Base-by-base conservation (phyloP, 805 yeast species). In the Hanseniaspora meyeri region DNA sequence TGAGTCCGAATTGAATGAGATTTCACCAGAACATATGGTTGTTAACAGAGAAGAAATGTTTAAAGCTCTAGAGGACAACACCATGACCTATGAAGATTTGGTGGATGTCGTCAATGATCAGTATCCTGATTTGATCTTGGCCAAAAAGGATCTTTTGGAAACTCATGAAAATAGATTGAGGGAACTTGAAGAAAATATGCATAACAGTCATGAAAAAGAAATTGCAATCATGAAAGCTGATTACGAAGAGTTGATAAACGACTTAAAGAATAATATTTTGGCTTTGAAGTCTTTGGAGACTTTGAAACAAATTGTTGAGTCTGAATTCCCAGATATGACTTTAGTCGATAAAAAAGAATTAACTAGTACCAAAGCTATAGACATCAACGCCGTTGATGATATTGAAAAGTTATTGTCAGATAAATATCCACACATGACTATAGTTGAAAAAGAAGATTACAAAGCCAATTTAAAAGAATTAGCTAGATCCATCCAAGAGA, bases 41-140 rank as follows among this genome's bases (percentile, higher is more conserved):
- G 52, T 54, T 5, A 54, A 54, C 32, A 48, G 43, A 54, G 52
- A 54, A 12, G 51, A 48, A 10, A 48, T 48, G 51, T 48, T 48
- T 27, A 47, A 54, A 36, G 52, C 51, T 11, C 42, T 54, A 9
- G 52, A 54, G 17, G 57, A 54, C 34, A 54, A 47, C 14, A 48
- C 43, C 2, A 43, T 48, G n/a, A 27, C 57, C 5, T 48, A 40
- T 48, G 51, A 39, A 34, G 57, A 54, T 17, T 17, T 48, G 6
- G 17, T 48, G 4, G 34, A 48, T 40, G 43, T 42, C 6, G 11
- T 47, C 12, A 24, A 54, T 16, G 3, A 19, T 16, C 56, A 52
- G 45, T 52, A 52, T 37, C 50, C 56, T 45, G 51, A 52, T 17
- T n/a, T 52, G 3, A 7, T 16, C 14, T 45, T 52, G 36, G 38